A percentile compares a stretch with the other conserved stretches of the same genome.
Evolutionary conservation across 495 filamentous ascomycete genomes (phyloP).

Genomic region (Penicillium bialowiezense): DNA sequence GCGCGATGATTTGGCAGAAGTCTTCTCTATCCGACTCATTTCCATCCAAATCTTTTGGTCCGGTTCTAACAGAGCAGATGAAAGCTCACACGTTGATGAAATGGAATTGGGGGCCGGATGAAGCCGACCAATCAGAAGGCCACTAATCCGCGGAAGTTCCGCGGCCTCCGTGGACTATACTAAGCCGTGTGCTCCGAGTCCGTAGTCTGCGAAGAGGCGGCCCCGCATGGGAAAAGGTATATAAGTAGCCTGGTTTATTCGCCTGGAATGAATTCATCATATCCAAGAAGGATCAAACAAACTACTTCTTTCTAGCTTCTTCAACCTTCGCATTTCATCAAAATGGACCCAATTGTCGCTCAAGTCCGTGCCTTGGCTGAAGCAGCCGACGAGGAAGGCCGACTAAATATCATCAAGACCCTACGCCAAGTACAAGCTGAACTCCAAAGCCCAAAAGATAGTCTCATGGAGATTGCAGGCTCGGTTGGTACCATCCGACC

Average conservation of each 20-base stretch:
- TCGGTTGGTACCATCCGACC: conserved; percentile 9
- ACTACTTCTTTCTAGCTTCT: no score
- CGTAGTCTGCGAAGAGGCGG: no score
- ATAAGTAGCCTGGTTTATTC: neutral
- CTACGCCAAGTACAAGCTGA: conserved; percentile 17
- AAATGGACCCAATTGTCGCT: conserved; percentile 27
- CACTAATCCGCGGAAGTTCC: conserved; percentile 20
- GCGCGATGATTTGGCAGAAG: conserved; percentile 11
- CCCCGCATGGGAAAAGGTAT: neutral
- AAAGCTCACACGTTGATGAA: neutral
- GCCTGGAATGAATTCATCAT: neutral
- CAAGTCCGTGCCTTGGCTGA: conserved; percentile 22
- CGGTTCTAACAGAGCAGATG: neutral
- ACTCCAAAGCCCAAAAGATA: conserved; percentile 21
- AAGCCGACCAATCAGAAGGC: conserved; percentile 12
- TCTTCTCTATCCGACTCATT: conserved; percentile 16
- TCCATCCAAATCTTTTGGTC: neutral
- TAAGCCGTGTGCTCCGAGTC: no score
- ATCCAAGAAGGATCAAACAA: no score
- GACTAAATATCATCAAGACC: conserved; percentile 15
- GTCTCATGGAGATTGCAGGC: conserved; percentile 13
- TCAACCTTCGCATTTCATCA: neutral
- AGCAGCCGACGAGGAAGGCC: conserved; percentile 20
- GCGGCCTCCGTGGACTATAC: conserved; percentile 2
- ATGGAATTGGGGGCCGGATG: neutral